Conservation (phyloP, 2,329 filamentous ascomycete species). For the Aspergillus novoparasiticus region DNA sequence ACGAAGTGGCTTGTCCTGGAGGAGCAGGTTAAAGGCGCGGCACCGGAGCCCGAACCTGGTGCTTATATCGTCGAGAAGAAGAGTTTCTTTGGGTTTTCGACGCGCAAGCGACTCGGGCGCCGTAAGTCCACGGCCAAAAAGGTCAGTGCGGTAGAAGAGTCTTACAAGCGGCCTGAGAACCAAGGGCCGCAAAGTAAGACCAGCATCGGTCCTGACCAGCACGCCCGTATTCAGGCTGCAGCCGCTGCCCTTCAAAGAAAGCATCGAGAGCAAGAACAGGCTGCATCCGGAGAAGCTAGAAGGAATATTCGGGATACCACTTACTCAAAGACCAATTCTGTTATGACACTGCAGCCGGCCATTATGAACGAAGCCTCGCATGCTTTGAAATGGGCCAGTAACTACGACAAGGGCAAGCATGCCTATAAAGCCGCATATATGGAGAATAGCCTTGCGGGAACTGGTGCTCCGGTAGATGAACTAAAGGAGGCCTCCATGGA, state of each 20-base stretch:
- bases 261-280: constrained; percentile 61
- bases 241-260: constrained; percentile 79
- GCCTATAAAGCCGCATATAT: constrained; percentile 84
- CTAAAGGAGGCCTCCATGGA: constrained; percentile 41
- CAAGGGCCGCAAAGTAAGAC: constrained; percentile 69
- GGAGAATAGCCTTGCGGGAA: constrained; percentile 70
- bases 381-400: constrained; percentile 95
- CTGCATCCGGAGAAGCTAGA: constrained; percentile 55
- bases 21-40: constrained; percentile 92
- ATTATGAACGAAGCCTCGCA: constrained; percentile 86
- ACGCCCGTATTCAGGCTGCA: constrained; percentile 89
- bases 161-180: constrained; percentile 53
- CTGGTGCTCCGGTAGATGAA: constrained; percentile 58
- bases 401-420: constrained; percentile 95
- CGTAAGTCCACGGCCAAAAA: constrained; percentile 72
- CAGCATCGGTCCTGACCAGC: constrained; percentile 86
- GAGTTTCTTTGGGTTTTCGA: constrained; percentile 79
- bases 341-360: constrained; percentile 82
- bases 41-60: constrained; percentile 77
- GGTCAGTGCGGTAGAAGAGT: constrained; percentile 50
- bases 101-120: constrained; percentile 69
- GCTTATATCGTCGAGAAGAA: constrained; percentile 97
- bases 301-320: constrained; percentile 57
- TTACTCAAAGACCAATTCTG: constrained; percentile 78
- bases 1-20: constrained; percentile 94